phyloP scores from a whole-genome alignment of 2,329 filamentous ascomycete species.

The Esteya vermicola region DNA sequence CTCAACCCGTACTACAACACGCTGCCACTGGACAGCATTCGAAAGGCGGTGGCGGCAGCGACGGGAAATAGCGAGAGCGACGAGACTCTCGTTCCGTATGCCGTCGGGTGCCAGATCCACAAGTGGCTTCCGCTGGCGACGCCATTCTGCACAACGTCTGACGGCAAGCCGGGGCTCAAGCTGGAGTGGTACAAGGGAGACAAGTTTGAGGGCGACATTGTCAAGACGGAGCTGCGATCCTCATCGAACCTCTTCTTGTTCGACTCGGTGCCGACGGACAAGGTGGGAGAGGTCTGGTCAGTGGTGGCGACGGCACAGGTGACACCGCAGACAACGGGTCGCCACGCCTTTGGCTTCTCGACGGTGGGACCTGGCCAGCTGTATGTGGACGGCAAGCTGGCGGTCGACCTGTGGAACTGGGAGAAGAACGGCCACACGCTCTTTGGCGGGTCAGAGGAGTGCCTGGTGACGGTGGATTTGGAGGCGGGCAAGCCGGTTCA shows the following conservation, averaged over 20 bases:
- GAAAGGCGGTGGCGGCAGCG: conserved; percentile 26
- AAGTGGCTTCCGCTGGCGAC: conserved; percentile 53
- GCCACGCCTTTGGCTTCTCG: conserved; percentile 53
- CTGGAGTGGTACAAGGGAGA: conserved; percentile 54
- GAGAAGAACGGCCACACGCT: conserved; percentile 40
- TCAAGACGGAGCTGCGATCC: conserved; percentile 41
- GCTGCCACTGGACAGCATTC: conserved; percentile 49
- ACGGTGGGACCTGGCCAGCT: conserved; percentile 51
- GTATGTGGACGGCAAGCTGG: conserved; percentile 42
- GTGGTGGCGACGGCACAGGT: conserved; percentile 47
- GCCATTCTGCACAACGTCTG: conserved; percentile 39
- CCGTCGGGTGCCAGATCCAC: conserved; percentile 47
- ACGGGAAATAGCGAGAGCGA: conserved; percentile 26
- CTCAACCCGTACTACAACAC: conserved; percentile 57
- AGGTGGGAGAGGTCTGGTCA: conserved; percentile 50
- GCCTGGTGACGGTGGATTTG: conserved; percentile 45
- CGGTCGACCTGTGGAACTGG: conserved; percentile 56
- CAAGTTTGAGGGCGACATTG: conserved; percentile 42
- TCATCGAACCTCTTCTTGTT: conserved; percentile 57
- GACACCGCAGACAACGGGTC: conserved; percentile 42
- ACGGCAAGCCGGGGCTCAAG: conserved; percentile 44
- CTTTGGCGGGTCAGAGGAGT: conserved; percentile 52
- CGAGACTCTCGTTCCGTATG: conserved; percentile 41
- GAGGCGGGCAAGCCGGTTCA: conserved; percentile 44
- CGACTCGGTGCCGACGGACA: conserved; percentile 49